Conservation (phyloP, 2,329 filamentous ascomycete species). For the Claviceps maximensis region DNA sequence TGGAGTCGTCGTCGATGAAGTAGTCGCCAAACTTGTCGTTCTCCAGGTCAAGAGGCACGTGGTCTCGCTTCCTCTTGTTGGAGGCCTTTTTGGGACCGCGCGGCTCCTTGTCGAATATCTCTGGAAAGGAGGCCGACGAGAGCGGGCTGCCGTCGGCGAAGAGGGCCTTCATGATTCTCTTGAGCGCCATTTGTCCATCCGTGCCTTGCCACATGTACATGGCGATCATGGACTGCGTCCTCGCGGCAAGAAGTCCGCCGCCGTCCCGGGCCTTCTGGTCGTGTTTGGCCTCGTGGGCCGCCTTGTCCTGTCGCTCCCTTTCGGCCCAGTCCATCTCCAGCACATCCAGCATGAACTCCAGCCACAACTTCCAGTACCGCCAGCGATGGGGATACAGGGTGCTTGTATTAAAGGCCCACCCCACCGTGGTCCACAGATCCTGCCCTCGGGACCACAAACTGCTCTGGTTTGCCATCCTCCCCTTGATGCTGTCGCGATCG, state of each 20-base stretch:
- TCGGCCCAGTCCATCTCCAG: conserved; percentile 59
- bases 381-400: conserved; percentile 59
- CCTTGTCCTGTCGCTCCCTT: conserved; percentile 35
- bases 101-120: conserved; percentile 55
- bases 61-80: conserved; percentile 36
- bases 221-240: conserved; percentile 45
- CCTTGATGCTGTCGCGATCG: conserved; percentile 39
- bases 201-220: conserved; percentile 40
- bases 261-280: conserved; percentile 9
- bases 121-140: conserved; percentile 41
- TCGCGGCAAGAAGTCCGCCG: conserved; percentile 14
- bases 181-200: conserved; percentile 31
- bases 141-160: conserved; percentile 50
- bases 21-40: conserved; percentile 49
- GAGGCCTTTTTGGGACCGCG: conserved; percentile 24
- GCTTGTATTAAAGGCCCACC: conserved; percentile 91
- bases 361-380: conserved; percentile 69
- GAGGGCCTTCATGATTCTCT: conserved; percentile 50
- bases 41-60: conserved; percentile 41
- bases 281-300: conserved; percentile 12
- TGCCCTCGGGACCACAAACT: conserved; percentile 64
- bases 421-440: conserved; percentile 80
- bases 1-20: conserved; percentile 38
- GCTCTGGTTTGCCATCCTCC: conserved; percentile 47
- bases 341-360: conserved; percentile 66